Conservation (phyloP, 78 protist genomes). For the Speleostelium caveatum region DNA sequence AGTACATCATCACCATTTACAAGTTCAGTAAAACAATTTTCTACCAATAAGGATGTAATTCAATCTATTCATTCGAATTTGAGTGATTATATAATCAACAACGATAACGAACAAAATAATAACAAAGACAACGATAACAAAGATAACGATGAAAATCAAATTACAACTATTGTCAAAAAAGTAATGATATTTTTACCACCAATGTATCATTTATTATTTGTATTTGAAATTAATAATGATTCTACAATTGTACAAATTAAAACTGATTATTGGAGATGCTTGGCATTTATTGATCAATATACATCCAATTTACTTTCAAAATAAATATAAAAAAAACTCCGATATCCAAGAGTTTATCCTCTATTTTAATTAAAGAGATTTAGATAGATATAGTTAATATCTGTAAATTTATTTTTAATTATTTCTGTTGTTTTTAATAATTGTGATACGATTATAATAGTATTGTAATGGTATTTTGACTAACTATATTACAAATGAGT, state of each 20-base stretch:
- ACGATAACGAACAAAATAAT: not conserved
- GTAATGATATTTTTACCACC: conserved; percentile 56
- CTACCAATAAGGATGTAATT: not conserved
- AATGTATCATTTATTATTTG: conserved; percentile 37
- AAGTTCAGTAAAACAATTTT: conserved; percentile 15
- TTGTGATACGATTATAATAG: no score
- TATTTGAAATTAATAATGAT: conserved; percentile 30
- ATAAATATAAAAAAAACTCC: no score
- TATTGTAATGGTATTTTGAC: no score
- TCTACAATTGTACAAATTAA: conserved; percentile 53
- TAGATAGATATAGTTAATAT: no score
- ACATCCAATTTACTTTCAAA: not conserved
- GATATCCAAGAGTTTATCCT: no score
- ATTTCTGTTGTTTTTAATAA: no score
- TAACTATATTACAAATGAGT: no score
- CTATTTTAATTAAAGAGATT: no score
- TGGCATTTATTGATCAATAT: conserved; percentile 41
- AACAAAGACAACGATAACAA: not conserved
- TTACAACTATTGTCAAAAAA: not conserved
- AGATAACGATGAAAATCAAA: not conserved
- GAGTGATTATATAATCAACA: not conserved
- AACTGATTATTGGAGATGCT: conserved; percentile 72
- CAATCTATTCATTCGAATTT: not conserved
- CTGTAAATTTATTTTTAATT: no score
- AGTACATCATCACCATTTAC: not conserved